Conservation (phyloP, 2,329 filamentous ascomycete species). For the Aspergillus fructus region DNA sequence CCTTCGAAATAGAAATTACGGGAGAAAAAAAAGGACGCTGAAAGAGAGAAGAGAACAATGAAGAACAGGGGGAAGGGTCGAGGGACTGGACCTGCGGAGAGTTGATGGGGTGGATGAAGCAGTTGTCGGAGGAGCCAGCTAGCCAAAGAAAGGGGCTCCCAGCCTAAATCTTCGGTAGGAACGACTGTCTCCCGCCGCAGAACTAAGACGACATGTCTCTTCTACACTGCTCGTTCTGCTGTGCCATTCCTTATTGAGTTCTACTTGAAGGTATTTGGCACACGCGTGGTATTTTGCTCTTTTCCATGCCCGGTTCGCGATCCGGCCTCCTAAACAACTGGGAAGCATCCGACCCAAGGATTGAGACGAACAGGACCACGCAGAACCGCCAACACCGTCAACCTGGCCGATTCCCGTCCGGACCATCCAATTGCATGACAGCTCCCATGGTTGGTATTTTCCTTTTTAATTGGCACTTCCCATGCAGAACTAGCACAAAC, state of each 20-base stretch:
- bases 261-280: neutral
- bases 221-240: neutral
- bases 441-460: neutral
- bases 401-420: neutral
- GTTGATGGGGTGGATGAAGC: constrained; percentile 20
- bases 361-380: neutral
- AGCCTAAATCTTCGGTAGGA: constrained; percentile 11
- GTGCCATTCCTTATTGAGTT: neutral
- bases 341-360: neutral
- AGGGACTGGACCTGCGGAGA: constrained; percentile 24
- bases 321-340: neutral
- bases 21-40: constrained; percentile 19
- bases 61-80: constrained; percentile 20
- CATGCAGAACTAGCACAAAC: neutral
- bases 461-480: neutral
- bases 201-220: neutral
- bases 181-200: neutral
- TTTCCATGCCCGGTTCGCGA: neutral
- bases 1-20: constrained; percentile 19
- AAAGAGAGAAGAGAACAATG: constrained; percentile 27
- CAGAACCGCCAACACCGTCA: constrained; percentile 1
- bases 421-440: neutral
- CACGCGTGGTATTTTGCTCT: neutral
- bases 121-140: constrained; percentile 24
- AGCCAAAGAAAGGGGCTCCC: constrained; percentile 33